Conservation (phyloP, 495 filamentous ascomycete species). For the Zalerion maritima region DNA sequence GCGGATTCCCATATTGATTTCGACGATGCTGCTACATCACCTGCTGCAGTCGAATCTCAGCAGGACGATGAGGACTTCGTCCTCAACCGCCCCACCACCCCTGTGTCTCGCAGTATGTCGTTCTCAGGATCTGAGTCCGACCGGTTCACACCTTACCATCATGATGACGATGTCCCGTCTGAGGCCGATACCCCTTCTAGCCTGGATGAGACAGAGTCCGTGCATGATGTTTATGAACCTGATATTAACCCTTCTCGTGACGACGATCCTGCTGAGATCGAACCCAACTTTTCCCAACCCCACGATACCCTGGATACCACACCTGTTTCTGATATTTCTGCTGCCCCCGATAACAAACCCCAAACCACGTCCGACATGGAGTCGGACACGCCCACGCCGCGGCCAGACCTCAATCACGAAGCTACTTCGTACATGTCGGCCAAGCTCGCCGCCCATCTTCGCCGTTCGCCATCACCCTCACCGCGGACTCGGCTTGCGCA, state of each 20-base stretch:
- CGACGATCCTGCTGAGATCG: constrained; percentile 7
- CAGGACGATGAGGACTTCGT: constrained; percentile 10
- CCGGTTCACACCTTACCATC: constrained; percentile 12
- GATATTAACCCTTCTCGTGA: constrained; percentile 2
- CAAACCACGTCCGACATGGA: constrained; percentile 9
- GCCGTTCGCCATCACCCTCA: constrained; percentile 7
- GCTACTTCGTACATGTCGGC: constrained; percentile 18
- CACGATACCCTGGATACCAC: constrained; percentile 4
- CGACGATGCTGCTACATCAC: constrained; percentile 22
- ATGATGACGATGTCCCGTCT: constrained; percentile 18
- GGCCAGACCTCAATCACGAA: constrained; percentile 15
- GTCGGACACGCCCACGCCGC: constrained; percentile 26
- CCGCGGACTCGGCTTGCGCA: constrained; percentile 10
- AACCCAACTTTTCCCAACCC: too few species aligned
- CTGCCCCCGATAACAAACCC: constrained; percentile 1
- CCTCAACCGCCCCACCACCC: constrained; percentile 18
- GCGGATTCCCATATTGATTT: constrained; percentile 34
- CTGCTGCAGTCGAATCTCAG: constrained; percentile 6
- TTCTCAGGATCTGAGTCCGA: constrained; percentile 31
- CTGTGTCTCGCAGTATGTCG: constrained; percentile 26
- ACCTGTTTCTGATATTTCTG: constrained; percentile 5
- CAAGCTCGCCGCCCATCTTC: constrained; percentile 17
- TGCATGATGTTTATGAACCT: constrained; percentile 3
- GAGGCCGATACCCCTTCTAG: constrained; percentile 20
- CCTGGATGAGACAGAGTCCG: constrained; percentile 16